Conservation (phyloP, 2,329 filamentous ascomycete genomes). For the Hypoxylon sp. region DNA sequence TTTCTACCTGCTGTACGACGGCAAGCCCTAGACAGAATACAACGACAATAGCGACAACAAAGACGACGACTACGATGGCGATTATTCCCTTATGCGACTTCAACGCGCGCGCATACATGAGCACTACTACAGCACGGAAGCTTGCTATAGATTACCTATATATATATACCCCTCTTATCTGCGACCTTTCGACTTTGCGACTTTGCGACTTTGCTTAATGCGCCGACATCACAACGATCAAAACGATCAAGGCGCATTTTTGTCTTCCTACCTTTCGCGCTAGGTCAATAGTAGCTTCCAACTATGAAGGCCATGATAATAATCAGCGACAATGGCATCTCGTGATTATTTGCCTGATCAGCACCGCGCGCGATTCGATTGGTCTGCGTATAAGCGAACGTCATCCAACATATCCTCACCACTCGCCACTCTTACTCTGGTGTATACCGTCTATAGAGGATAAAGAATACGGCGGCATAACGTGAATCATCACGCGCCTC, state of each 20-base stretch:
- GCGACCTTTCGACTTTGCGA: conserved; percentile 11
- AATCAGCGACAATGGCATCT: conserved; percentile 19
- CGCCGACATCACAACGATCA: conserved; percentile 19
- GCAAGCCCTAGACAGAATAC: conserved; percentile 10
- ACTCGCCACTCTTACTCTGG: conserved; percentile 3
- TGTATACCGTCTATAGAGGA: neutral
- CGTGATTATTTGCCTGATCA: conserved; percentile 8
- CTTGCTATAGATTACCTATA: neutral
- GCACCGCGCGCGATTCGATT: conserved; percentile 29
- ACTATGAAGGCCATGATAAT: neutral
- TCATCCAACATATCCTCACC: conserved; percentile 6
- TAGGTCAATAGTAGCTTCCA: neutral
- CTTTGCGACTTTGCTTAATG: conserved; percentile 22
- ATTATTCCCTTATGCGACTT: conserved; percentile 15
- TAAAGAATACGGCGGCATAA: neutral
- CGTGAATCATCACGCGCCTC: neutral
- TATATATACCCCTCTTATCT: conserved; percentile 13
- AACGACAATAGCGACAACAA: conserved; percentile 7
- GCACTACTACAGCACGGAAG: neutral
- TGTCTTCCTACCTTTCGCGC: neutral
- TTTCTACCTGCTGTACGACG: conserved; percentile 32
- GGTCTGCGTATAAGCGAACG: conserved; percentile 22
- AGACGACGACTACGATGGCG: conserved; percentile 5
- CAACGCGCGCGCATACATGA: conserved; percentile 18
- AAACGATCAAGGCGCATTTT: conserved; percentile 3